Evolutionary conservation across 1,284 basidiomycete genomes (phyloP), one percentile per base, ranked within the genome.

Genomic region (Tremellales sp.): DNA sequence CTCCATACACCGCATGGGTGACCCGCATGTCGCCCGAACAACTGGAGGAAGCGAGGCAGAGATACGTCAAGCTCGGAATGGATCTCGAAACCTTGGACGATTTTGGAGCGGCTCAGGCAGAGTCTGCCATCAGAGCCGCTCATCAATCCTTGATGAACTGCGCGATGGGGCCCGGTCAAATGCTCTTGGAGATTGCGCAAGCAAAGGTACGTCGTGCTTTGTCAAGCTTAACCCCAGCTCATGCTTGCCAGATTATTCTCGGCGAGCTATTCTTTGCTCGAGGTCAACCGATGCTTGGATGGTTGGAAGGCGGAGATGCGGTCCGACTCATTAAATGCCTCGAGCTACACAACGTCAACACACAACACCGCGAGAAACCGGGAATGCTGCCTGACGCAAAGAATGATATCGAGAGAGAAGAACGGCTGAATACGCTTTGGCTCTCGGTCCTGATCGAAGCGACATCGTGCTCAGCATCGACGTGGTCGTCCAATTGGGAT

Each of bases 1-100:
- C 72, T 1, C 57, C 61, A 10, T 65, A 73, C 47, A 72, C 70
- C 1, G 70, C 71, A 6, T 68, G 65, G 61, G 63, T 62, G 33
- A 61, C 52, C 18, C 48, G 51, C 3, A 31, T 67, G 9, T 49
- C 57, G 6, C 63, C 65, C 0, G 57, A 64, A 19, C 42, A 57
- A 16, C 35, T 65, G 8, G 65, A 69, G 24, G 49, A 39, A 14
- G 43, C 46, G 13, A 47, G 61, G n/a, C 37, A 49, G 16, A 35
- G 44, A 10, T 47, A 61, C 25, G 56, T 66, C n/a, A 27, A 32
- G 1, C 25, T 45, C 4, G 61, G 64, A 21, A 28, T 57, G 9
- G 59, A 58, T 39, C 48, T 71, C 3, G 60, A 63, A 28, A 40
- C 35, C 1, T 56, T 64, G 21, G 65, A 63, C 28, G 68, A 71